These are phyloP conservation scores for Backusella liffmaniae DNA, from an alignment of 192 early-diverging fungal genomes.

Conservation along the genomic window DNA sequence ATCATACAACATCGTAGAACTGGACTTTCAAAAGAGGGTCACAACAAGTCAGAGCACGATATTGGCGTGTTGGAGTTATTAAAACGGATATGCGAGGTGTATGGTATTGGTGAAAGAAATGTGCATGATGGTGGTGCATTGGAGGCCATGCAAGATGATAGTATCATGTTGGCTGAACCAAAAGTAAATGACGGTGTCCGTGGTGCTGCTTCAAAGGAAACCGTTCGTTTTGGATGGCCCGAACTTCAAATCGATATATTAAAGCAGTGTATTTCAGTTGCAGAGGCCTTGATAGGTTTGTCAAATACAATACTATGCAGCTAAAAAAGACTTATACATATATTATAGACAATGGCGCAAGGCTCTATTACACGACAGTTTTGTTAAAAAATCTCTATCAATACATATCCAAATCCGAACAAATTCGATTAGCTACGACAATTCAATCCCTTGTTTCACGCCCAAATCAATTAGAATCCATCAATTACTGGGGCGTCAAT, in stretches of 20 bases:
- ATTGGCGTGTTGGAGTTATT: constrained; percentile 60
- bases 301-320: neutral
- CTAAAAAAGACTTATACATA: neutral
- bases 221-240: constrained; percentile 65
- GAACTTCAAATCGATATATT: constrained; percentile 76
- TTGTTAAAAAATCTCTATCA: constrained; percentile 62
- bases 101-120: constrained; percentile 55
- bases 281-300: constrained; percentile 66
- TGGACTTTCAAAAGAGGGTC: neutral
- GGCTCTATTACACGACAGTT: constrained; percentile 60
- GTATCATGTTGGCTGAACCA: neutral
- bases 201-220: constrained; percentile 4
- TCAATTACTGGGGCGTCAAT: constrained; percentile 60
- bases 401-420: constrained; percentile 61
- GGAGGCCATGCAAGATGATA: constrained; percentile 6
- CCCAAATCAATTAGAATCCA: constrained; percentile 29
- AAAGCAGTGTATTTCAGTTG: constrained; percentile 67
- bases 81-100: constrained; percentile 61
- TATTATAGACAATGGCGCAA: constrained; percentile 52
- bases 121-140: constrained; percentile 25
- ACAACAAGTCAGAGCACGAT: constrained; percentile 22
- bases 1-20: constrained; percentile 27
- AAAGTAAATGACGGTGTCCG: neutral
- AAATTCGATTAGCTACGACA: constrained; percentile 53
- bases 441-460: constrained; percentile 52